phyloP scores from a whole-genome alignment of 345 rosid genomes.

The Cardamine chenopodiifolia region DNA sequence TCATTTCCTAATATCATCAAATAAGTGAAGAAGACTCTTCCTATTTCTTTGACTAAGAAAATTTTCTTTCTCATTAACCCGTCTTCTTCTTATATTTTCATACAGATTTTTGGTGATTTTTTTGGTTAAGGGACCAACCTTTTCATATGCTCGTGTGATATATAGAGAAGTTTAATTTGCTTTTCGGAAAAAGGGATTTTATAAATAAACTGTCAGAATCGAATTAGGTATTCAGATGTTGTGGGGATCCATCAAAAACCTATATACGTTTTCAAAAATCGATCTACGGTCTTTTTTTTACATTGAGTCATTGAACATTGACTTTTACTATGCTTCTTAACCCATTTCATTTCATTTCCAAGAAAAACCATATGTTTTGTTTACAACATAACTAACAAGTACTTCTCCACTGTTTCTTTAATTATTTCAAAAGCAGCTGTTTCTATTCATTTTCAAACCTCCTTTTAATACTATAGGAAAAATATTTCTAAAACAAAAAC shows the following conservation, averaged over 20 bases:
- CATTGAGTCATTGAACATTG: slow-evolving; percentile 31
- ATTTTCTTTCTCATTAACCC: not conserved
- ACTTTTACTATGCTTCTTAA: slow-evolving; percentile 22
- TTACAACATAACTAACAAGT: slow-evolving; percentile 5
- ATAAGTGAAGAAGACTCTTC: not conserved
- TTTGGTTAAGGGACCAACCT: not conserved
- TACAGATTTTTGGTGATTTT: not conserved
- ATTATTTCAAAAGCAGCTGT: not conserved
- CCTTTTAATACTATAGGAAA: not conserved
- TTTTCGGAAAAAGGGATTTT: not conserved
- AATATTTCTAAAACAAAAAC: not conserved
- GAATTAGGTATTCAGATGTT: slow-evolving; percentile 1
- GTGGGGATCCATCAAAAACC: slow-evolving; percentile 14
- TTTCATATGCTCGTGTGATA: slow-evolving; percentile 12
- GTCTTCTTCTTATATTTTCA: not conserved
- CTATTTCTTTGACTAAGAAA: not conserved
- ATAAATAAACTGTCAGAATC: slow-evolving; percentile 18
- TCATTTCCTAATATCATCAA: not conserved
- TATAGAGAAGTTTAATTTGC: not conserved
- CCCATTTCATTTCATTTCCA: not conserved
- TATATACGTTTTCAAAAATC: not conserved
- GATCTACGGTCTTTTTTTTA: not conserved
- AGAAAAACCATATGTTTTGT: no score
- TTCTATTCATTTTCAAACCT: not conserved
- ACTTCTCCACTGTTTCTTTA: not conserved